Base-by-base conservation (phyloP, 208 protist species). In the Spongospora subterranea region DNA sequence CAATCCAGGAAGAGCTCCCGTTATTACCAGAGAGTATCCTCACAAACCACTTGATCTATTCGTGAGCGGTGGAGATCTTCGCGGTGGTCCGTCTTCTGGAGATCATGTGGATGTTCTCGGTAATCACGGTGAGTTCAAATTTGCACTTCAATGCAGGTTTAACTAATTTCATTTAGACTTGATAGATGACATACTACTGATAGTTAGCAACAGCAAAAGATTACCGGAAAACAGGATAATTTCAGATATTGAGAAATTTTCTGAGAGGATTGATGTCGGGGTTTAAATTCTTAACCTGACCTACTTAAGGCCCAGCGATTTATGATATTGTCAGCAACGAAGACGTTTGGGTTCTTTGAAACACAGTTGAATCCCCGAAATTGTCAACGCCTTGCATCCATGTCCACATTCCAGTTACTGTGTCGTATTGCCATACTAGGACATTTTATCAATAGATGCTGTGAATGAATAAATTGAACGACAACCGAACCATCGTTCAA, bases 71-170 rank as follows among this genome's bases (percentile, higher is more conserved):
- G 88, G 88, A 13, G 54, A 60, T 71, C 29, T 89, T 60, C 46
- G 88, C 6, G 88, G 88, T 39, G 88, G 88, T 6, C 46, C 46
- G 13, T 20, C 50, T 40, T 89, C 88, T 39, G 88, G 88, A 20
- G 88, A 89, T 45, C 88, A 89, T 45, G 88, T 89, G 17, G 88
- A 89, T 32, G 65, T 89, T n/a, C 88, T 89, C 17, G 88, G 88
- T 13, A 89, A 89, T 45, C 50, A 89, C 6, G 88, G 50, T 60
- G 13, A 24, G 50, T n/a, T n/a, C n/a, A 60, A 60, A 60, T 29
- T 60, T 60, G 50, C 6, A 6, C 13, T 29, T 29, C 6, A 60
- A 60, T 60, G 6, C 24, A 6, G 13, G 6, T 24, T 6, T 60
- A 29, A 29, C 50, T 60, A 24, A 60, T 24, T 60, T 60, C 13